Evolutionary conservation across 1,284 basidiomycete species (phyloP).

Genomic region (Retiboletus fuscus): DNA sequence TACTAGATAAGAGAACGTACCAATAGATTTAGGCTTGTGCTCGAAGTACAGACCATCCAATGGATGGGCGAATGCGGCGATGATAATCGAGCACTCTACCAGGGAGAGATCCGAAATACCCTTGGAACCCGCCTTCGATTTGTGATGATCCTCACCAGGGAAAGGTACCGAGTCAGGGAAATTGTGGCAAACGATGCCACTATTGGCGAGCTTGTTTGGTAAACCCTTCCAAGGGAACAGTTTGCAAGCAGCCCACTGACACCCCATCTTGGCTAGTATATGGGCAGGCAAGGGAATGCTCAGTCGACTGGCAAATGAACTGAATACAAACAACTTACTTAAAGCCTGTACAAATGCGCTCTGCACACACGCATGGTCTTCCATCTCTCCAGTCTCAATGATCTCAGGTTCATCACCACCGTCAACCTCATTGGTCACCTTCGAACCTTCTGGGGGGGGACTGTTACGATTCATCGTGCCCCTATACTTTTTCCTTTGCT

Average conservation of each 20-base stretch:
- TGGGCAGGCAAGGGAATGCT: not conserved
- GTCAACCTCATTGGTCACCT: not conserved
- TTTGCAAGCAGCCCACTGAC: not conserved
- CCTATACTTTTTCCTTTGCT: too few relatives aligned
- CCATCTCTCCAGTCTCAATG: not conserved
- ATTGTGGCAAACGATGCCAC: not conserved
- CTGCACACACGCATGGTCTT: not conserved
- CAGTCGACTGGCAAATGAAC: not conserved
- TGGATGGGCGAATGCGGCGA: not conserved
- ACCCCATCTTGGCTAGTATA: not conserved
- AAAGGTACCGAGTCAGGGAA: not conserved
- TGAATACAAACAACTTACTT: not conserved
- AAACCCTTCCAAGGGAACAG: not conserved
- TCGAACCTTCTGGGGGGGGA: not conserved
- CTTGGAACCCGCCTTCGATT: constrained; percentile 4
- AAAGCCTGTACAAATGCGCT: not conserved
- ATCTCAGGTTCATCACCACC: not conserved
- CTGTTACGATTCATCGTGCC: too few relatives aligned
- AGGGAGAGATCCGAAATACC: not conserved
- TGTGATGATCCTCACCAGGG: not conserved
- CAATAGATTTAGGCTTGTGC: not conserved
- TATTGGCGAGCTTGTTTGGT: not conserved
- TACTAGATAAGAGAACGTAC: not conserved
- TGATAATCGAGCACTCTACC: not conserved
- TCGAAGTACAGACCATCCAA: not conserved